phyloP scores from a whole-genome alignment of 331 rosid species.

The Malus hybrid region DNA sequence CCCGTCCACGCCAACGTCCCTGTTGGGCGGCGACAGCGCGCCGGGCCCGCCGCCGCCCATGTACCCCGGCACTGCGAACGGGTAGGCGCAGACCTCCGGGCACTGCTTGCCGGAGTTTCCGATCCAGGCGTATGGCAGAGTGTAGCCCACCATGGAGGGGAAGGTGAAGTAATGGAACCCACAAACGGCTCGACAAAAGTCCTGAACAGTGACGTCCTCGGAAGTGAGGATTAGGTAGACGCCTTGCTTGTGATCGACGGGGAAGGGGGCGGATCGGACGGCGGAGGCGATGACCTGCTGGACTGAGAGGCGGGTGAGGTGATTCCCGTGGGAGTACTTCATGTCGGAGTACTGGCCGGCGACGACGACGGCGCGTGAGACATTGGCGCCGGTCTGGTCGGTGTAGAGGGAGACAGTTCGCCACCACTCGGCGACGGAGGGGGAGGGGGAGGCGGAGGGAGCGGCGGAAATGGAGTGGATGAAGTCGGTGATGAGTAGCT shows the following conservation, averaged over 20 bases:
- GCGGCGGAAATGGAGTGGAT: slow-evolving; percentile 54
- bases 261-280: slow-evolving; percentile 58
- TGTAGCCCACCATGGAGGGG: slow-evolving; percentile 82
- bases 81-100: slow-evolving; percentile 88
- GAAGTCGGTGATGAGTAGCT: slow-evolving; percentile 65
- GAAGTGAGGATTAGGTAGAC: slow-evolving; percentile 66
- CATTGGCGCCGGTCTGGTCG: slow-evolving; percentile 84
- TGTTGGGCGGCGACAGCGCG: slow-evolving; percentile 54
- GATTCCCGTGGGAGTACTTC: slow-evolving; percentile 49
- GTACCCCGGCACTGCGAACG: slow-evolving; percentile 75
- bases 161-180: slow-evolving; percentile 94
- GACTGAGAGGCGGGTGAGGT: slow-evolving; percentile 64
- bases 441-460: slow-evolving; percentile 13
- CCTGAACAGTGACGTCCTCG: slow-evolving; percentile 66
- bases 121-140: slow-evolving; percentile 89
- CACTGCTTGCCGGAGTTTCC: slow-evolving; percentile 90
- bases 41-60: slow-evolving; percentile 74
- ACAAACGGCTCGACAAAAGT: slow-evolving; percentile 85
- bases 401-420: slow-evolving; percentile 69
- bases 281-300: slow-evolving; percentile 72
- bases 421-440: slow-evolving; percentile 92
- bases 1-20: slow-evolving; percentile 66
- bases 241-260: slow-evolving; percentile 77
- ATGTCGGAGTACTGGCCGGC: slow-evolving; percentile 59
- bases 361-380: slow-evolving; percentile 60